Evolutionary conservation across 495 filamentous ascomycete species (phyloP), one percentile per base, ranked within the genome.

Genomic region (Cercophora samala): DNA sequence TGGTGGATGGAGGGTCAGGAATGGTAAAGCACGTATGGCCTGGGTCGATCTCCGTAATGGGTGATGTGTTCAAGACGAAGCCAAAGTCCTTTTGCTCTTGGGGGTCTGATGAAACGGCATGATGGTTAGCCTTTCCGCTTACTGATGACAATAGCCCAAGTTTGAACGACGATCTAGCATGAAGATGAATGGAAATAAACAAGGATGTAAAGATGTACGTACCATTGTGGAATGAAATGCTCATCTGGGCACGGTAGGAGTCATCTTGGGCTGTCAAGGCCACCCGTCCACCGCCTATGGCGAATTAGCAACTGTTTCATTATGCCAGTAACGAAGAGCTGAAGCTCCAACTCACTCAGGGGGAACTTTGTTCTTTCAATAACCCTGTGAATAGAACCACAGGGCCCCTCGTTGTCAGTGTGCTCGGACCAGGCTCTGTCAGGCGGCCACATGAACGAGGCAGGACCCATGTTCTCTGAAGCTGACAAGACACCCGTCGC

Each of bases 391-490:
- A 64, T 71, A 4, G 79, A 81, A 18, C 82, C 81, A 62, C 82
- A 86, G 0, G 82, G 83, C 0, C 77, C 72, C 13, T 68, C 80
- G 68, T 82, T 84, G 68, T 84, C 82, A 4, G 74, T 67, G 1
- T 74, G 70, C 26, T 69, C 77, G 42, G 68, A 70, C 81, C 81
- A 86, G 6, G 64, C 62, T 18, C 82, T 76, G 71, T 84, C 82
- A n/a, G 75, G 73, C 1, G 82, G 83, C 82, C 82, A 85, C 65
- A 82, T 64, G 59, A 85, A 83, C 8, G 78, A 78, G 17, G 78
- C 81, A n/a, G 83, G 81, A 19, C 82, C 83, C 78, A 83, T 82
- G 42, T 64, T 62, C 6, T 66, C 64, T n/a, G 52, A 60, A 1
- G 63, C 25, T 13, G 67, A 70, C 51, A 66, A 19, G 19, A 64